A percentile compares a stretch with the other conserved stretches of the same genome.
Evolutionary conservation across 768 basidiomycete genomes (phyloP).

Genomic region (Termitomyces sp.): DNA sequence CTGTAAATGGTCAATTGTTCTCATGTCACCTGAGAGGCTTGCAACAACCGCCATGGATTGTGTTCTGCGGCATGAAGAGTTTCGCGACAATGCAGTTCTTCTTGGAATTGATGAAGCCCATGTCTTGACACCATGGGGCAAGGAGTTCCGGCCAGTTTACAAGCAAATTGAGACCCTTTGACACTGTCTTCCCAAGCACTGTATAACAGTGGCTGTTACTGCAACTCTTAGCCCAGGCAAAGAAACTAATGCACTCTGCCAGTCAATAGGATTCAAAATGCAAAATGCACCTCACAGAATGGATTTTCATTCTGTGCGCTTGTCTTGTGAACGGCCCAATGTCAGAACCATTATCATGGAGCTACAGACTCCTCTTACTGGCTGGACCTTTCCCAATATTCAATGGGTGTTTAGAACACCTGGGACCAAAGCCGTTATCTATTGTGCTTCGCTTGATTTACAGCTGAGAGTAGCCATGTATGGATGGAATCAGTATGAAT

Average conservation of each 20-base stretch:
- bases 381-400: not conserved
- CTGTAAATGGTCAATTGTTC: too few relatives aligned
- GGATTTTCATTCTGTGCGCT: not conserved
- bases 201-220: not conserved
- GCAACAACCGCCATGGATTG: not conserved
- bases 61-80: not conserved
- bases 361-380: not conserved
- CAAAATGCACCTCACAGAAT: not conserved
- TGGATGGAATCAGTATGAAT: not conserved
- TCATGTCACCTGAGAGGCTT: not conserved
- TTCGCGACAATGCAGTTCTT: not conserved
- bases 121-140: not conserved
- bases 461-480: constrained; percentile 1
- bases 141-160: not conserved
- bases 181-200: too few relatives aligned
- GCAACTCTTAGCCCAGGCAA: too few relatives aligned
- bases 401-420: constrained; percentile 1
- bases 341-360: not conserved
- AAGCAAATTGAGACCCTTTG: not conserved
- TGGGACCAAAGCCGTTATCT: constrained; percentile 2
- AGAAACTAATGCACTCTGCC: not conserved
- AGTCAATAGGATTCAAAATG: not conserved
- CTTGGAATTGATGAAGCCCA: not conserved
- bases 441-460: constrained; percentile 3
- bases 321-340: constrained; percentile 5